Conservation (phyloP, 73 alveolate species). For the Blepharisma japonicum region DNA sequence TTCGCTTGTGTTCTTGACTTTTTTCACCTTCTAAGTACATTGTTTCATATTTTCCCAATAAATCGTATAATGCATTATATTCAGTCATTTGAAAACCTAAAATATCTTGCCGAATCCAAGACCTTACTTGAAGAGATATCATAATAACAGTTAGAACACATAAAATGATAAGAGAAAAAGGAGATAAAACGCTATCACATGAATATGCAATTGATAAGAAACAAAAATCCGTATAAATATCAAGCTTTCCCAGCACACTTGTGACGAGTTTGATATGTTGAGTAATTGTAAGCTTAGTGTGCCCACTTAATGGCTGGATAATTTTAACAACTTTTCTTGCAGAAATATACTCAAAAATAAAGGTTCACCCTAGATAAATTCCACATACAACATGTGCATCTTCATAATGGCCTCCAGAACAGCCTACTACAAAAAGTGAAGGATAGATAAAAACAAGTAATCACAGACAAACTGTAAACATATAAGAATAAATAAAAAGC, state of each 20-base stretch:
- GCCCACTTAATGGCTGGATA: conserved; percentile 21
- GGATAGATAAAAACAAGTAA: background rate
- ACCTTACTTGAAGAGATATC: too few relatives aligned
- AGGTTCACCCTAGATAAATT: background rate
- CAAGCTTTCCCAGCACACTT: conserved; percentile 6
- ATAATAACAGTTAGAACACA: too few relatives aligned
- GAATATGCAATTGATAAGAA: background rate
- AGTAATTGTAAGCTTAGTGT: background rate
- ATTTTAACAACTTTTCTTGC: conserved; percentile 16
- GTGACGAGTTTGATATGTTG: background rate
- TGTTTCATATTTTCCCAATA: conserved; percentile 10
- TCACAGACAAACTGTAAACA: background rate
- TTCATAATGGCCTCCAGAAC: background rate
- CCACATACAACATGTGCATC: background rate
- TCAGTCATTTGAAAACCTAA: conserved; percentile 1
- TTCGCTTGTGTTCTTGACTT: background rate
- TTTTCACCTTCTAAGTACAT: conserved; percentile 29
- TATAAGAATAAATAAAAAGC: background rate
- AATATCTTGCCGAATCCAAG: too few relatives aligned
- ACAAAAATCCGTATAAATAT: background rate
- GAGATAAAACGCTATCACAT: background rate
- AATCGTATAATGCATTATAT: background rate
- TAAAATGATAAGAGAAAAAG: too few relatives aligned
- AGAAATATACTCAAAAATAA: background rate
- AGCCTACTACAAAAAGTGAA: background rate